phyloP scores from a whole-genome alignment of 208 protist genomes.

The Leishmania amazonensis region DNA sequence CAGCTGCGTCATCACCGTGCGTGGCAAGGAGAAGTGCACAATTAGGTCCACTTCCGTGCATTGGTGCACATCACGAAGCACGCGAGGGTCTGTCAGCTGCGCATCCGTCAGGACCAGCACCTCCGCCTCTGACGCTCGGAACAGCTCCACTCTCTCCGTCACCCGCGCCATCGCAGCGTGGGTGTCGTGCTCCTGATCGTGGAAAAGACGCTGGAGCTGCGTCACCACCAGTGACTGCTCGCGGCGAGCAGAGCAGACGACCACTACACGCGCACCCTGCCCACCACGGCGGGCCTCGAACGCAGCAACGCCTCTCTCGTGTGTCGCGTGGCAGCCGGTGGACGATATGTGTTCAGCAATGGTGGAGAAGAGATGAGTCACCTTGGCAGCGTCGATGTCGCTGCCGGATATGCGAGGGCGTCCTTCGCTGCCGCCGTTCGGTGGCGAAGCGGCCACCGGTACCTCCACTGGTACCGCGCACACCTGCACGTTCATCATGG shows the following conservation, averaged over 20 bases:
- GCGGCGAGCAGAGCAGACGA: slow-evolving; percentile 52
- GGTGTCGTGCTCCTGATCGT: slow-evolving; percentile 20
- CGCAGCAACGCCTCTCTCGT: neutral
- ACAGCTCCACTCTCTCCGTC: slow-evolving; percentile 35
- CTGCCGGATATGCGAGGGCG: slow-evolving; percentile 31
- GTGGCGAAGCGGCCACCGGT: neutral
- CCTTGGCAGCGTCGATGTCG: slow-evolving; percentile 50
- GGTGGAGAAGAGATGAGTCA: slow-evolving; percentile 23
- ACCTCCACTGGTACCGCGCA: slow-evolving; percentile 28
- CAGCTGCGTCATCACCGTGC: slow-evolving; percentile 40
- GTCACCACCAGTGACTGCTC: slow-evolving; percentile 60
- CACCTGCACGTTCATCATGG: slow-evolving; percentile 38
- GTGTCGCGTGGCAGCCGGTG: neutral
- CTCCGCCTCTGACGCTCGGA: slow-evolving; percentile 41
- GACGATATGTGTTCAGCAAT: slow-evolving; percentile 28
- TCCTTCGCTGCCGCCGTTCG: neutral
- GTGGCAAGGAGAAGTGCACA: slow-evolving; percentile 65
- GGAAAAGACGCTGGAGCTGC: slow-evolving; percentile 31
- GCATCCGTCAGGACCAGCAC: slow-evolving; percentile 58
- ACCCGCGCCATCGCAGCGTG: slow-evolving; percentile 30
- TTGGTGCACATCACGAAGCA: slow-evolving; percentile 28
- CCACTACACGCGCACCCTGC: slow-evolving; percentile 36
- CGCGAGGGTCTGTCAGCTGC: slow-evolving; percentile 44
- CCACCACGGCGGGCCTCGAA: neutral
- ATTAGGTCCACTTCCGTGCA: slow-evolving; percentile 35